Base-by-base conservation (phyloP, 495 filamentous ascomycete genomes). In the Bacidia rubella region DNA sequence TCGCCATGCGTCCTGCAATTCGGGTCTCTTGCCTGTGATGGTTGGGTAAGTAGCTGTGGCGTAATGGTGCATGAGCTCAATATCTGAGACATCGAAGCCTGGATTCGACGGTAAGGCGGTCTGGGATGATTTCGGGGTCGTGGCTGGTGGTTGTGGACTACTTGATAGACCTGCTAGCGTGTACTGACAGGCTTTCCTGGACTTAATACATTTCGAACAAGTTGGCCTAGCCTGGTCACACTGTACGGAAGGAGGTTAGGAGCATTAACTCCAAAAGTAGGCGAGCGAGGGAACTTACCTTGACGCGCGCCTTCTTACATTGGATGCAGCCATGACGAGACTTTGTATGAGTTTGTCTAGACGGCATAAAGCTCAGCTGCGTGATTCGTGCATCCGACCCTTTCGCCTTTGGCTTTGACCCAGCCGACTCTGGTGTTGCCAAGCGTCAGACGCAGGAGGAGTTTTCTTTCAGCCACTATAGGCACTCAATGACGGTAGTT, bases 61-160 rank as follows among this genome's bases (percentile, higher is more conserved):
- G 27, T 50, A 55, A 22, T 43, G 29, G 32, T 55, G 53, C 47
- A 55, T 55, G 25, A 55, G 53, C 25, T 42, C 20, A 12, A 55
- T 47, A 32, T 55, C 53, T 17, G 21, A 9, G 35, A 43, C 32
- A 11, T 53, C 4, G 11, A 46, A 46, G 39, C 9, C 20, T 27
- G 53, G 17, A 20, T 25, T 45, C 7, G 17, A n/a, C 20, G 23
- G n/a, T 2, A 12, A 24, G 20, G 2, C n/a, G 15, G 4, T 17
- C 20, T n/a, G 7, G 29, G 5, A 35, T 15, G 15, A 7, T 22
- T 10, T 47, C 21, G 3, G 20, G 22, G 20, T 9, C 15, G 12
- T 47, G 22, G n/a, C 11, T 47, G 44, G 32, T 17, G 49, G 2
- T 4, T 51, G 10, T 10, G 29, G 29, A 2, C 27, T 20, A 19